Percentiles rank a stretch among this genome's conserved stretches.
phyloP scores from a whole-genome alignment of 805 yeast species.

The Pichia paraexigua region DNA sequence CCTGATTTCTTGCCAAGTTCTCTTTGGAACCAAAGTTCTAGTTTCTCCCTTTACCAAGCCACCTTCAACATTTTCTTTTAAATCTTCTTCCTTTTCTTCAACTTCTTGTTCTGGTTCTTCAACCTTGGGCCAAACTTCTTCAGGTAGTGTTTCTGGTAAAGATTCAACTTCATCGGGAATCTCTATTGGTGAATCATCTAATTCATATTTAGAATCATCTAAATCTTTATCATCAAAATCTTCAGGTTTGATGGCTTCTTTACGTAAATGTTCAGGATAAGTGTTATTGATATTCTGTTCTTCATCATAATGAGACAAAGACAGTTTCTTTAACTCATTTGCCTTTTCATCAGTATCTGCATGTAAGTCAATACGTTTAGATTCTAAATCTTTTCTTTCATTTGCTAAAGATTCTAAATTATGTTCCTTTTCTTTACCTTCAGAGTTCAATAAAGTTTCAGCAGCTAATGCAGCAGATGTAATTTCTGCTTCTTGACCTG shows the following conservation, averaged over 20 bases:
- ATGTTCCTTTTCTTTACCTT: constrained; percentile 13
- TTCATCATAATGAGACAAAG: constrained; percentile 32
- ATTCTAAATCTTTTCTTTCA: constrained; percentile 30
- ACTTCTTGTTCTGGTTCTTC: constrained; percentile 9
- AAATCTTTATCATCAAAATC: constrained; percentile 23
- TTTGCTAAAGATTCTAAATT: constrained; percentile 23
- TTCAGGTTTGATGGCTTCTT: constrained; percentile 20
- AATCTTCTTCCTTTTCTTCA: constrained; percentile 28
- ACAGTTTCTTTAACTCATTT: constrained; percentile 29
- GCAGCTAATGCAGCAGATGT: constrained; percentile 24
- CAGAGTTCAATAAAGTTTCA: constrained; percentile 11
- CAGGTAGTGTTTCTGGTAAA: constrained; percentile 19
- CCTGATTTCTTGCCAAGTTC: constrained; percentile 23
- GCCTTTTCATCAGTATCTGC: constrained; percentile 32
- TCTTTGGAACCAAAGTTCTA: constrained; percentile 17
- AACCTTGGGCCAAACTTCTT: constrained; percentile 15
- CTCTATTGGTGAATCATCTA: constrained; percentile 19
- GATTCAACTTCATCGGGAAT: constrained; percentile 24
- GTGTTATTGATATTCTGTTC: constrained; percentile 40
- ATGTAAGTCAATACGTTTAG: constrained; percentile 35
- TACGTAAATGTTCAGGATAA: constrained; percentile 46
- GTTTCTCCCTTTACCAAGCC: constrained; percentile 21
- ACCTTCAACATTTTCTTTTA: constrained; percentile 24
- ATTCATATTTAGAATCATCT: constrained; percentile 22
- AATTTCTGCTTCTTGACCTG: constrained; percentile 16